Evolutionary conservation across 2,329 filamentous ascomycete species (phyloP), one percentile per base, ranked within the genome.

Genomic region (Pseudocercospora crystallina): DNA sequence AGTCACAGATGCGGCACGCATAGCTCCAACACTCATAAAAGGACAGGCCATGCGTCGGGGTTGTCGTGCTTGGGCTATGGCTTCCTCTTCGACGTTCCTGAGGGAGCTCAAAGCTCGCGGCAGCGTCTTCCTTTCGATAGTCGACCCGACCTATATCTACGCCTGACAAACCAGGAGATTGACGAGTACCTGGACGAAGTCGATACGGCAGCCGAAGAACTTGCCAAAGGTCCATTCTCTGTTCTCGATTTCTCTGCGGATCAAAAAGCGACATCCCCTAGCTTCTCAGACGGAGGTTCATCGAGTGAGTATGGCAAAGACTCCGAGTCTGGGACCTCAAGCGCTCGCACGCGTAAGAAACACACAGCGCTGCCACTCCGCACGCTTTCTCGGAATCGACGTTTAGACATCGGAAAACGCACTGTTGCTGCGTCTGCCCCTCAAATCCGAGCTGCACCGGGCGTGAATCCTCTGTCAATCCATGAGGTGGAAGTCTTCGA

Each of bases 31-130:
- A 41, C 14, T 17, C n/a, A 32, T 43, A n/a, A n/a, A n/a, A n/a
- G n/a, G 14, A 14, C 17, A 43, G 13, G 42, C 42, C 33, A 29
- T 5, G 20, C 14, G 33, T 12, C 42, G 15, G 42, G 42, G 30
- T 32, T 44, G 9, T 11, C 26, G 10, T 44, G 42, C 13, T 14
- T 15, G 14, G 42, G 42, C 9, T 44, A 44, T 14, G 42, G 42
- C 15, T 44, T 44, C 26, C 42, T 32, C 7, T 44, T 35, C 31
- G 42, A 44, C 26, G 20, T 44, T 32, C 42, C 42, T 5, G 42
- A 44, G 12, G 42, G 42, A 15, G 31, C 20, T 17, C 40, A 30
- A 26, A 29, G 8, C 12, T 32, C 7, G 12, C 42, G 42, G 13
- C 42, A 44, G 30, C 14, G 15, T 14, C 9, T 44, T 7, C 11